phyloP scores from a whole-genome alignment of 176 grass and related monocot genomes.

The Eragrostis curvula region DNA sequence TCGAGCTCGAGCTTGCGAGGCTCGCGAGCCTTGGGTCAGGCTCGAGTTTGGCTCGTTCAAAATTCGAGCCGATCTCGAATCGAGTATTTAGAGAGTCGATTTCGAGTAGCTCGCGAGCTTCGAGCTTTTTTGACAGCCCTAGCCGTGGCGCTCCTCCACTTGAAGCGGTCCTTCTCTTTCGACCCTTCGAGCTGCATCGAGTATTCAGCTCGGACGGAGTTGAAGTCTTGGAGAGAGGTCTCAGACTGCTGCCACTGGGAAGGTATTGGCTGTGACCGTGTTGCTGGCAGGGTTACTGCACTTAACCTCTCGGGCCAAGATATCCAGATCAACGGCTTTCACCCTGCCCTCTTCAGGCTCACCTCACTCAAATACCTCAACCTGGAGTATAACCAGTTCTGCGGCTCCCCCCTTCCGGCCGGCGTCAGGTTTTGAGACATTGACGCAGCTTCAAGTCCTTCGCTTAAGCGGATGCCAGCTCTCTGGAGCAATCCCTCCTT shows the following conservation, averaged over 20 bases:
- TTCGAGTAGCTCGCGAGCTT: too few species aligned
- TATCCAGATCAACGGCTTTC: background rate
- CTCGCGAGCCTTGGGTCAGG: too few species aligned
- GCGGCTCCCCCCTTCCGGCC: background rate
- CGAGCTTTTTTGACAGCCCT: too few species aligned
- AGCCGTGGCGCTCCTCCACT: background rate
- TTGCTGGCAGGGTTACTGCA: background rate
- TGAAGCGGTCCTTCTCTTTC: background rate
- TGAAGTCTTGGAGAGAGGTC: background rate
- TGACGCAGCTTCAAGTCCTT: background rate
- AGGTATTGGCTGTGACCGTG: background rate
- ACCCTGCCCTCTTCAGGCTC: background rate
- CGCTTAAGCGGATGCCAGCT: background rate
- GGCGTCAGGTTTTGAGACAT: too few species aligned
- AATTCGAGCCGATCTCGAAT: too few species aligned
- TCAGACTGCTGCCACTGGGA: slow-evolving; percentile 23
- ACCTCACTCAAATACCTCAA: background rate
- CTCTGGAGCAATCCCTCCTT: background rate
- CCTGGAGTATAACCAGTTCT: background rate
- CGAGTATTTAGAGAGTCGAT: too few species aligned
- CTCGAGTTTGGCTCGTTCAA: too few species aligned
- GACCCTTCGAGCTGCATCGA: too few species aligned
- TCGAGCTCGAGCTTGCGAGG: too few species aligned
- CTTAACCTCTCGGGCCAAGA: background rate
- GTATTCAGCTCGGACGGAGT: background rate